Percentiles rank a stretch among this genome's conserved stretches.
These are phyloP conservation scores for Lentinula novae-zelandiae DNA, from an alignment of 1,284 basidiomycete species.

Conservation along the genomic window DNA sequence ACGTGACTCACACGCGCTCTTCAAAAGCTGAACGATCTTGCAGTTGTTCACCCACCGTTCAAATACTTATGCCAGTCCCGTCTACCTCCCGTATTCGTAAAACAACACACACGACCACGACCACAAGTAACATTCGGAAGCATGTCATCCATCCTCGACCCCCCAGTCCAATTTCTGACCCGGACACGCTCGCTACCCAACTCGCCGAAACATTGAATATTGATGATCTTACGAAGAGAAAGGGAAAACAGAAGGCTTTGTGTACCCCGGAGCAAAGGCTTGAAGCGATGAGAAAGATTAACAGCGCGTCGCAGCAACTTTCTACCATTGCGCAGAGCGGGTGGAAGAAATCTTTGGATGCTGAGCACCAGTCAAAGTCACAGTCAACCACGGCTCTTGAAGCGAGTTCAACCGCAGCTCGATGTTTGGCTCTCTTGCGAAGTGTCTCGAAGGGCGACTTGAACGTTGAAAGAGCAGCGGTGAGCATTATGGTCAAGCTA, in stretches of 20 bases:
- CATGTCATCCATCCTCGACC: neutral
- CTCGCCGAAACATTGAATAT: conserved; percentile 30
- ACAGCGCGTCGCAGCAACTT: conserved; percentile 55
- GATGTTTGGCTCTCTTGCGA: conserved; percentile 43
- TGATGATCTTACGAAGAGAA: conserved; percentile 18
- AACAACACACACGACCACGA: neutral
- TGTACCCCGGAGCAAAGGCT: conserved; percentile 25
- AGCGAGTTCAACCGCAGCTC: conserved; percentile 32
- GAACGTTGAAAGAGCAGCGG: conserved; percentile 70
- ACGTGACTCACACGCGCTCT: neutral
- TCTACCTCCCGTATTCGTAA: neutral
- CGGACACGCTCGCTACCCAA: conserved; percentile 26
- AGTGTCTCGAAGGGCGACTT: conserved; percentile 42
- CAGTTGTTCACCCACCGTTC: neutral
- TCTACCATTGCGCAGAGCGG: conserved; percentile 50
- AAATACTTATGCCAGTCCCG: neutral
- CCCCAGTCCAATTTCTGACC: neutral
- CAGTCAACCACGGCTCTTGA: conserved; percentile 26
- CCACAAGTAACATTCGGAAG: neutral
- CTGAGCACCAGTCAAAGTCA: conserved; percentile 15
- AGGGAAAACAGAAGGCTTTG: conserved; percentile 29
- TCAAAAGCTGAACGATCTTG: neutral
- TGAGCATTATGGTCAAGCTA: conserved; percentile 60
- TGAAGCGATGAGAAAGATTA: conserved; percentile 57
- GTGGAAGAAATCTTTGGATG: conserved; percentile 42